phyloP scores from a whole-genome alignment of 495 filamentous ascomycete species.

The Neurospora sp. region DNA sequence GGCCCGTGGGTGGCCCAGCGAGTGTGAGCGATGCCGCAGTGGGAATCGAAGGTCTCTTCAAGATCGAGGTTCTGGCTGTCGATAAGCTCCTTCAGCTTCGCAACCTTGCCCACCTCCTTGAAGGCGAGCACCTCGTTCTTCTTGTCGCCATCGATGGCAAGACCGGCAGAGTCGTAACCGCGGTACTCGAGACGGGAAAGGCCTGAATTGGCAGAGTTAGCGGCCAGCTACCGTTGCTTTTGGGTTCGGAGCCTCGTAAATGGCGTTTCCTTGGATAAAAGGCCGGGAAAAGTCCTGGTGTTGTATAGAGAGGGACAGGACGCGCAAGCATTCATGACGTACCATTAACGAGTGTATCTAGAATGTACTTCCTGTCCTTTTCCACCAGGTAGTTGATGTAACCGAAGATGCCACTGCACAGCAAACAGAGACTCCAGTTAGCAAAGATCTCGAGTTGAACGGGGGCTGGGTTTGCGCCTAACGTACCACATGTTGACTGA shows the following conservation, averaged over 20 bases:
- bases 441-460: background rate
- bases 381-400: constrained; percentile 92
- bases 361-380: constrained; percentile 89
- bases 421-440: background rate
- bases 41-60: constrained; percentile 88
- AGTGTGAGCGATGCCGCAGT: constrained; percentile 96
- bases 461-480: background rate
- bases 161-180: constrained; percentile 93
- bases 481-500: constrained; percentile 28
- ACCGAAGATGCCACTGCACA: constrained; percentile 87
- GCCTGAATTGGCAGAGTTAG: constrained; percentile 33
- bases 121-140: constrained; percentile 95
- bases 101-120: constrained; percentile 99
- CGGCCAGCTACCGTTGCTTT: constrained; percentile 11
- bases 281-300: constrained; percentile 3
- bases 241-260: constrained; percentile 7
- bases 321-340: constrained; percentile 10
- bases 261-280: constrained; percentile 3
- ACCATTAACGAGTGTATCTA: constrained; percentile 95
- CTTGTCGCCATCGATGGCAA: constrained; percentile 96
- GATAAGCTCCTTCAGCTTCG: constrained; percentile 88
- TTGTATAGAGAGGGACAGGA: background rate
- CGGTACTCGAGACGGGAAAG: constrained; percentile 86
- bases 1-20: constrained; percentile 97
- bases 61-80: constrained; percentile 72